Evolutionary conservation across 2,329 filamentous ascomycete species (phyloP).

Genomic region (Colletotrichum sidae): DNA sequence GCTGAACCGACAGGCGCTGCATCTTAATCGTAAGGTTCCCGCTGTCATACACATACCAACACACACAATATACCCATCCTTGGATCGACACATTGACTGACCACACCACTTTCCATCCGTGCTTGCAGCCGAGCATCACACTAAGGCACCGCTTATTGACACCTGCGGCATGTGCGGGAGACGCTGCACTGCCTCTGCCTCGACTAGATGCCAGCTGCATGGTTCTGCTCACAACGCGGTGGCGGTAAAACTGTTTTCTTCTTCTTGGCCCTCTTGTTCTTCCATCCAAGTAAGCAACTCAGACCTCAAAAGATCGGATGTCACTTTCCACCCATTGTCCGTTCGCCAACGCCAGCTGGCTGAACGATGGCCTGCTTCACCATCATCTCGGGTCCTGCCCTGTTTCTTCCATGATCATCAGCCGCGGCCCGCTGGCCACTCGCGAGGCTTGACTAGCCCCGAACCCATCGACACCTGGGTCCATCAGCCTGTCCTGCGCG

Average conservation of each 20-base stretch:
- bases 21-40: background rate
- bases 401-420: slow-evolving; percentile 36
- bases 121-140: background rate
- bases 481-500: slow-evolving; percentile 5
- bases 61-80: background rate
- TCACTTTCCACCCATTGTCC: slow-evolving; percentile 28
- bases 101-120: background rate
- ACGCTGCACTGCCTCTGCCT: slow-evolving; percentile 16
- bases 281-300: slow-evolving; percentile 9
- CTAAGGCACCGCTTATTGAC: background rate
- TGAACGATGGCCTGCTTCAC: slow-evolving; percentile 31
- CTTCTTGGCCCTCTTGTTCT: too few relatives aligned
- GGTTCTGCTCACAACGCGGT: slow-evolving; percentile 32
- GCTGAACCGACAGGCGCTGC: slow-evolving; percentile 6
- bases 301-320: slow-evolving; percentile 35
- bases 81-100: slow-evolving; percentile 13
- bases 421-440: slow-evolving; percentile 33
- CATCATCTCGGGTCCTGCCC: slow-evolving; percentile 27
- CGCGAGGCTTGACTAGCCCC: slow-evolving; percentile 30
- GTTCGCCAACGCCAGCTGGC: slow-evolving; percentile 16
- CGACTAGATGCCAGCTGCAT: slow-evolving; percentile 27
- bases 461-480: slow-evolving; percentile 7
- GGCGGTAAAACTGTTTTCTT: slow-evolving; percentile 14
- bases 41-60: background rate
- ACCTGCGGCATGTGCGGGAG: slow-evolving; percentile 21